Base-by-base conservation (phyloP, 129 eudicot genomes). In the Centella asiatica region DNA sequence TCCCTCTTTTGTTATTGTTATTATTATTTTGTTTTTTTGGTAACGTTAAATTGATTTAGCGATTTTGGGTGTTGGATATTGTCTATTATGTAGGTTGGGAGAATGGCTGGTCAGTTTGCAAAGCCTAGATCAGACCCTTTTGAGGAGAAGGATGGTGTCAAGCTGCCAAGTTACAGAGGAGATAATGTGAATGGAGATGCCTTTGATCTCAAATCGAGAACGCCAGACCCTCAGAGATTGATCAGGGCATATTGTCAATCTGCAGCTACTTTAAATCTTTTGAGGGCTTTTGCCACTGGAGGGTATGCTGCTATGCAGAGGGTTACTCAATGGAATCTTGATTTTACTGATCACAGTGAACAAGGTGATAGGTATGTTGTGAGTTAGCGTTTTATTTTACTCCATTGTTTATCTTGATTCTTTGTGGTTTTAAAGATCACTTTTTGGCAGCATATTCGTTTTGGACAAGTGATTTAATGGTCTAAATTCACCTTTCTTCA, bases 261-360 rank as follows among this genome's bases (percentile, higher is more conserved):
- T 14, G 95, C 93, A 11, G 89, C 97, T 40, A 90, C 97, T 64
- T 66, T 90, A 66, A 90, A 90, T 67, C 88, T 90, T 33, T 74
- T 90, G 81, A 90, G 97, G 81, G 93, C 97, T 44, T 90, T 90
- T 64, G 97, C 97, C 3, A 86, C 97, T 4, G 97, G 97, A 28
- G 97, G 97, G 15, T 90, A 86, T 72, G 97, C 95, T 52, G 93
- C 97, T 37, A 90, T 90, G 95, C 97, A 90, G 64, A 86, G 97
- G 71, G 88, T 90, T 28, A 86, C 81, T 22, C 89, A 83, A 59
- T 90, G 97, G 97, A 90, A 90, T 72, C 75, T 90, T 74, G 95
- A 83, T 72, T 90, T 90, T 70, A 72, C 95, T 0, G 89, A 86
- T 68, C 78, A 86, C 50, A 90, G 95, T 24, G 95, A 90, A 66